Conservation (phyloP, 2,329 filamentous ascomycete genomes). For the Parafenestella ontariensis region DNA sequence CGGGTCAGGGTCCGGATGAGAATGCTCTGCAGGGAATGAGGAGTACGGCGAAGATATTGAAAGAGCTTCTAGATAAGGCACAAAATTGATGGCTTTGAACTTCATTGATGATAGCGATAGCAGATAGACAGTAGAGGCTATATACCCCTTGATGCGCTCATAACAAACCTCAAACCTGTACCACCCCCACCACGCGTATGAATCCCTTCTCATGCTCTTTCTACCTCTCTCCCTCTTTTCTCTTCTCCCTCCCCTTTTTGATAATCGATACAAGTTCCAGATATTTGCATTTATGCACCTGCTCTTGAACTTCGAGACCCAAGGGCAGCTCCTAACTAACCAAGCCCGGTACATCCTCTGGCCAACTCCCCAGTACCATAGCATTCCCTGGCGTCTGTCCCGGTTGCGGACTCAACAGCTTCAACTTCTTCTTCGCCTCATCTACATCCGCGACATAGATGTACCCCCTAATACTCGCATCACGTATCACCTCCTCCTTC, state of each 20-base stretch:
- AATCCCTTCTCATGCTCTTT: neutral
- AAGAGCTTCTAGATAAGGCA: constrained; percentile 59
- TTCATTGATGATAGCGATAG: neutral
- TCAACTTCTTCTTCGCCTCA: constrained; percentile 79
- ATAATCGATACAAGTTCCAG: too few relatives aligned
- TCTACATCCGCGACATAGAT: constrained; percentile 93
- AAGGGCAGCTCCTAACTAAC: constrained; percentile 51
- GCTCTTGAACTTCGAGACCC: neutral
- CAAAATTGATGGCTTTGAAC: constrained; percentile 21
- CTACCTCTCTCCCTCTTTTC: neutral
- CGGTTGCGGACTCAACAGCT: constrained; percentile 82
- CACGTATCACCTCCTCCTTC: constrained; percentile 73
- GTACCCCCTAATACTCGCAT: constrained; percentile 88
- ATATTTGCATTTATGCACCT: too few relatives aligned
- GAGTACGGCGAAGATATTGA: constrained; percentile 74
- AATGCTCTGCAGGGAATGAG: constrained; percentile 79
- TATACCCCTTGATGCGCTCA: neutral
- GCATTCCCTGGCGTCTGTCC: constrained; percentile 81
- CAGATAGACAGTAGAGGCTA: neutral
- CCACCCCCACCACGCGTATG: neutral
- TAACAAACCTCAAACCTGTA: neutral
- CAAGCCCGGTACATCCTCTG: constrained; percentile 81
- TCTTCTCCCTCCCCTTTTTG: too few relatives aligned
- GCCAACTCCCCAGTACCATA: constrained; percentile 85
- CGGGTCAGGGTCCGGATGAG: constrained; percentile 83